Evolutionary conservation across 2,329 filamentous ascomycete species (phyloP), one percentile per base, ranked within the genome.

Genomic region (Aureobasidium leucospermi): DNA sequence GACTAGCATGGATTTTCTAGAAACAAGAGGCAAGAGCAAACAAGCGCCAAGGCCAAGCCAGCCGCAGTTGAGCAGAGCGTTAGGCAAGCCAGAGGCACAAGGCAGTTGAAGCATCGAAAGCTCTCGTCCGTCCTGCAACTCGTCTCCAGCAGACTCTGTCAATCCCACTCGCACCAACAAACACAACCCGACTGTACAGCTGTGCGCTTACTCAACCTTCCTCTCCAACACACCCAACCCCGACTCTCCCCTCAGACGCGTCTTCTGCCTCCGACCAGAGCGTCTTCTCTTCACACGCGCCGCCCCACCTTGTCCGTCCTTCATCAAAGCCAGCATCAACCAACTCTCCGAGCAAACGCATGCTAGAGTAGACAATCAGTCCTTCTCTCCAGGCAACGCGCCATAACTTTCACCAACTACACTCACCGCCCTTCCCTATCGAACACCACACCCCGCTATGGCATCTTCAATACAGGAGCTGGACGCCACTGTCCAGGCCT

Each of bases 401-500:
- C 56, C 56, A 13, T 34, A 41, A n/a, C 19, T 19, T 29, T 19
- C 29, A 9, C n/a, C 45, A 2, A 2, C 19, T 45, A 13, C 45
- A 58, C 23, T 11, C 29, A 56, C 41, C 29, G 10, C 38, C 8
- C 42, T 15, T 9, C 23, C 15, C 13, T 38, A 29, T 31, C 47
- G 31, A 51, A 39, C 62, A 52, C 59, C 29, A 57, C 60, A 63
- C 61, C 61, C 64, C 71, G 73, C 64, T 65, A 86, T 86, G 83
- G 83, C 83, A 69, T 76, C 84, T 73, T 83, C 88, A 70, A 93
- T 99, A 76, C 85, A 88, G 76, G 94, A 99, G 85, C 86, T 99
- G 80, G 94, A 99, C 84, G 87, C 82, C 76, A 94, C 91, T 67
- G 93, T 97, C 82, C 92, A 89, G 75, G 86, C 90, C 79, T 97